Conservation (phyloP, 2,329 filamentous ascomycete genomes). For the Trichoderma pleuroti region DNA sequence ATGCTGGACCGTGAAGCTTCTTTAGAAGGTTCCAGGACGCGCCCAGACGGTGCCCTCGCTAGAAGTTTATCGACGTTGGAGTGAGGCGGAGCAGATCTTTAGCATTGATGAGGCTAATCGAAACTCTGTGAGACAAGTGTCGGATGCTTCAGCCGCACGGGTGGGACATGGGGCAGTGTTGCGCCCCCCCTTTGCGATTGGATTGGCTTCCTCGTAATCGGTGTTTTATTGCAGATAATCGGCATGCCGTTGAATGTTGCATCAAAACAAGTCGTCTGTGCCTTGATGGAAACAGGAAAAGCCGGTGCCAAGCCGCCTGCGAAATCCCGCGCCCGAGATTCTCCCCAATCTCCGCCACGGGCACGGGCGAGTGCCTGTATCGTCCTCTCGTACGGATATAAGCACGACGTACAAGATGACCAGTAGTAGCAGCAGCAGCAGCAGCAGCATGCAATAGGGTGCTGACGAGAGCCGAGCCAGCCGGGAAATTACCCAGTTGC, state of each 20-base stretch:
- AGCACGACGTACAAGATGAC: neutral
- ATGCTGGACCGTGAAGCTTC: neutral
- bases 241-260: neutral
- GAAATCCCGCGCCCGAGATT: neutral
- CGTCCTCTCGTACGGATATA: neutral
- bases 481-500: neutral
- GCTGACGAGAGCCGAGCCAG: conserved; percentile 2
- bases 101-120: neutral
- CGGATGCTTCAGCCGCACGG: conserved; percentile 6
- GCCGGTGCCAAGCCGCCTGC: neutral
- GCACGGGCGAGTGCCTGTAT: neutral
- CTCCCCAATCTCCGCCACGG: neutral
- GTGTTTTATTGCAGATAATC: neutral
- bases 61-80: neutral
- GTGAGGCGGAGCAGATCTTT: neutral
- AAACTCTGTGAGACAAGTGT: neutral
- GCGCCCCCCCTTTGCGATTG: conserved; percentile 1
- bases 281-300: neutral
- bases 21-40: conserved; percentile 1
- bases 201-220: neutral
- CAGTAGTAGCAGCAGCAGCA: neutral
- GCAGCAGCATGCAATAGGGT: neutral
- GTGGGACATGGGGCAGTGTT: conserved; percentile 12
- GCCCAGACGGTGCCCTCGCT: neutral
- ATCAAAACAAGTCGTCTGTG: neutral